Evolutionary conservation across 768 basidiomycete species (phyloP).

Genomic region (Dendrothele bispora): DNA sequence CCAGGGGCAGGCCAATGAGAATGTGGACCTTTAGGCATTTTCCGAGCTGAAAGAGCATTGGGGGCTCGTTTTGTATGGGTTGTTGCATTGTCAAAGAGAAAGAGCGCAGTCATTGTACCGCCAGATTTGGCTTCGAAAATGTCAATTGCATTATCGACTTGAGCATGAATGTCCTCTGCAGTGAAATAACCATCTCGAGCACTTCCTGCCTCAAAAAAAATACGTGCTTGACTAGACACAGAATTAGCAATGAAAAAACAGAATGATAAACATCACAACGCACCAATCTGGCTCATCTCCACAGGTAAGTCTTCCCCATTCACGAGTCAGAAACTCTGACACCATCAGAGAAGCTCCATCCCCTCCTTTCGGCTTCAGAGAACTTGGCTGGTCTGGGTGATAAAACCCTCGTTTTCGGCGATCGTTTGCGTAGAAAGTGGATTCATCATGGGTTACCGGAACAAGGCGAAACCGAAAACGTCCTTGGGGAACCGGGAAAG

Average conservation of each 20-base stretch:
- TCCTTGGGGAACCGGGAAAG: constrained; percentile 20
- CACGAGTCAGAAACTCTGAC: constrained; percentile 27
- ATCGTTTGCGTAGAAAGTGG: constrained; percentile 30
- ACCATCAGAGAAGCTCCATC: constrained; percentile 32
- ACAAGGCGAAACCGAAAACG: constrained; percentile 13
- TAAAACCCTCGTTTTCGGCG: constrained; percentile 18
- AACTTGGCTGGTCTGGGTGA: constrained; percentile 8
- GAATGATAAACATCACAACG: neutral
- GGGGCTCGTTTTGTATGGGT: constrained; percentile 25
- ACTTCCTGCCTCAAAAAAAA: constrained; percentile 22
- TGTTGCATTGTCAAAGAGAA: constrained; percentile 8
- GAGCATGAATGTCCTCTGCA: constrained; percentile 10
- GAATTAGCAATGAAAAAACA: neutral
- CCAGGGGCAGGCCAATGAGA: constrained; percentile 15
- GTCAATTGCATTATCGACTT: constrained; percentile 16
- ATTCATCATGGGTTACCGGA: constrained; percentile 24
- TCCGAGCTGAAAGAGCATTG: constrained; percentile 25
- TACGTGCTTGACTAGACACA: constrained; percentile 14
- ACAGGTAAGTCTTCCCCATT: constrained; percentile 18
- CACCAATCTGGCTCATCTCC: constrained; percentile 6
- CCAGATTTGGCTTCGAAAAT: constrained; percentile 10
- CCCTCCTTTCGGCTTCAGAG: constrained; percentile 29
- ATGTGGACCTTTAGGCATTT: constrained; percentile 25
- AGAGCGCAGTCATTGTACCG: neutral
- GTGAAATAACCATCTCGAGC: constrained; percentile 17